Evolutionary conservation across 1,284 basidiomycete genomes (phyloP), one percentile per base, ranked within the genome.

Genomic region (Cystobasidiaceae sp.): DNA sequence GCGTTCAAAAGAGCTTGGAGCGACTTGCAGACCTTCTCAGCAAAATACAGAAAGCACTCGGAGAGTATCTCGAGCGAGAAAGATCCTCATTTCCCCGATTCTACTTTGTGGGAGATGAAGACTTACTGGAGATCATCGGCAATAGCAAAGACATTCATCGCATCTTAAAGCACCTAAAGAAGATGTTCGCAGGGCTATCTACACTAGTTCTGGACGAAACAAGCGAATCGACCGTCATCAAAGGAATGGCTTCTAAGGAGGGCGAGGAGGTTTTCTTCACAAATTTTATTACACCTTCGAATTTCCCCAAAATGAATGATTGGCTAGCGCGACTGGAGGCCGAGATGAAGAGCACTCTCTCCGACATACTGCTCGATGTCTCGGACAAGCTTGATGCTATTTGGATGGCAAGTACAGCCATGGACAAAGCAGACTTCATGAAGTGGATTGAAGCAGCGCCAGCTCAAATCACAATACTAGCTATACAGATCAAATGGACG

Each of bases 21-120:
- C 91, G 96, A 68, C 84, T 99, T 4, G 91, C 92, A 0, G 96
- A 99, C 71, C 81, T 97, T 37, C 82, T 99, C 63, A 90, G 90
- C 81, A 98, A 98, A 81, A 97, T 99, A 54, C 96, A 99, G 77
- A 98, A 98, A 78, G 97, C 97, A 1, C 84, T 99, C 4, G 96
- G 97, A 77, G 96, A 98, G 81, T 99, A 98, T 74, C 84, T 99
- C 27, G 96, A 99, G 75, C 86, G 94, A 67, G 96, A 99, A 77
- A 86, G 93, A 67, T 88, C 93, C 27, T 90, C 92, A 0, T 99
- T 98, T 84, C 97, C 96, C 69, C 89, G 97, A 17, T 99, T 98
- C 82, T 99, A 98, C 80, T 99, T 99, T 76, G 93, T 99, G 62
- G 96, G 96, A 74, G 96, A 99, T 78, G 97, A 98, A 76, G 96